phyloP scores from a whole-genome alignment of 345 rosid species.

The Microcos paniculata region DNA sequence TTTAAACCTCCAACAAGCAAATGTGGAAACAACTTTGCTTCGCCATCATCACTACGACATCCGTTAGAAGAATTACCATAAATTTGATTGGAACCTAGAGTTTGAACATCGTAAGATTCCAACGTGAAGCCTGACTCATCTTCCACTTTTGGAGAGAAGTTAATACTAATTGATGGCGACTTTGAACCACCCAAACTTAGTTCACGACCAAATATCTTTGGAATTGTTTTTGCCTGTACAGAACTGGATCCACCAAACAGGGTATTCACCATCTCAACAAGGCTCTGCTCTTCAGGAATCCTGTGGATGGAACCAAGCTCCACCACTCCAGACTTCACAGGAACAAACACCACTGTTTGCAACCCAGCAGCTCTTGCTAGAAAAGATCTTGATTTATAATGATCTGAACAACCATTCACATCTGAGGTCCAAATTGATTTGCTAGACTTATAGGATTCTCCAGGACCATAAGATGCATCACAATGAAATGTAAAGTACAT shows the following conservation, averaged over 20 bases:
- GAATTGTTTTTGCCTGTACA: conserved; percentile 55
- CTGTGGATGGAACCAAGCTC: conserved; percentile 79
- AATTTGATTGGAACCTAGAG: conserved; percentile 48
- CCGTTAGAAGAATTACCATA: conserved; percentile 60
- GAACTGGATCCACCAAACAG: conserved; percentile 59
- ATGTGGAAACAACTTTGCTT: conserved; percentile 52
- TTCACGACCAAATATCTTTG: conserved; percentile 86
- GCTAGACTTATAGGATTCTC: conserved; percentile 54
- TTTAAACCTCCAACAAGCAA: conserved; percentile 38
- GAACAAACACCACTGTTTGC: conserved; percentile 67
- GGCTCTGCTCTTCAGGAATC: conserved; percentile 59
- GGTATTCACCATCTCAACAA: conserved; percentile 58
- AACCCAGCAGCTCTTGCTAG: conserved; percentile 79
- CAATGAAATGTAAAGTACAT: conserved; percentile 58
- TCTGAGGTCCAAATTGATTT: conserved; percentile 72
- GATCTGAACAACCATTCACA: conserved; percentile 47
- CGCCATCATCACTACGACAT: conserved; percentile 36
- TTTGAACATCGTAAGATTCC: conserved; percentile 54
- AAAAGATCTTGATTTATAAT: conserved; percentile 63
- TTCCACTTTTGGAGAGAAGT: conserved; percentile 83
- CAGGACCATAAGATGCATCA: conserved; percentile 60
- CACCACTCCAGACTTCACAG: conserved; percentile 75
- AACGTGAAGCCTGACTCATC: conserved; percentile 66
- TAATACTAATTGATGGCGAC: conserved; percentile 67
- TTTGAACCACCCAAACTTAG: conserved; percentile 71